These are phyloP conservation scores for Vaccinium darrowii DNA, from an alignment of 148 eudicot species.

Conservation along the genomic window DNA sequence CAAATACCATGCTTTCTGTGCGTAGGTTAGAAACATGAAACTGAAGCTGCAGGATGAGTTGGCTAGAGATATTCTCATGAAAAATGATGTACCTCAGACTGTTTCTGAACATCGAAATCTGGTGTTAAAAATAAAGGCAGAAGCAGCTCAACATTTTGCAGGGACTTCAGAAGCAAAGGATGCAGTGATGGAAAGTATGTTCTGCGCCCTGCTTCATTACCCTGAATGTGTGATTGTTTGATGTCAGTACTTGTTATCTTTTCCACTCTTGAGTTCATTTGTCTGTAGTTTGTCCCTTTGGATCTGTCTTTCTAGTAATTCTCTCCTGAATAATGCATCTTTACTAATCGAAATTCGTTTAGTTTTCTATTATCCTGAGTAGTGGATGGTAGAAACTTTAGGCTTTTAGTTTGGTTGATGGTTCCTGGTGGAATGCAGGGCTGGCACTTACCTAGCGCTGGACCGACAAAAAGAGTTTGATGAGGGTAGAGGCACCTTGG, in stretches of 20 bases:
- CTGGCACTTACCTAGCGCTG: not conserved
- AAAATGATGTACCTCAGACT: constrained; percentile 16
- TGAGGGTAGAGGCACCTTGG: not conserved
- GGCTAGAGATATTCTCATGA: constrained; percentile 22
- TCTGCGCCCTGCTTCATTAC: not conserved
- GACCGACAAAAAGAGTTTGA: not conserved
- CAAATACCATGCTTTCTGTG: not conserved
- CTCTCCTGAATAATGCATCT: no score
- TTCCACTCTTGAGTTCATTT: no score
- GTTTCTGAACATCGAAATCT: constrained; percentile 23
- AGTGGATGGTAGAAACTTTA: not conserved
- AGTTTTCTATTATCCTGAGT: not conserved
- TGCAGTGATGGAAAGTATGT: constrained; percentile 16
- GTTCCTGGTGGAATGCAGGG: not conserved
- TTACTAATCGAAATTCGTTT: no score
- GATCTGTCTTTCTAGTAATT: no score
- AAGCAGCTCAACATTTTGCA: constrained; percentile 20
- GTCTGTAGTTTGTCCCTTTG: no score
- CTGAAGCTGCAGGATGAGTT: constrained; percentile 28
- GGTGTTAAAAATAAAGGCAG: constrained; percentile 22
- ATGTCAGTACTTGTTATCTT: not conserved
- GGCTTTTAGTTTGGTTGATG: not conserved
- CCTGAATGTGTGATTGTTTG: no score
- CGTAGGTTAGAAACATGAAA: constrained; percentile 17
- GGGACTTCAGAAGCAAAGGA: constrained; percentile 9